Evolutionary conservation across 139 green algal genomes (phyloP).

Genomic region (Bryopsis sp.): DNA sequence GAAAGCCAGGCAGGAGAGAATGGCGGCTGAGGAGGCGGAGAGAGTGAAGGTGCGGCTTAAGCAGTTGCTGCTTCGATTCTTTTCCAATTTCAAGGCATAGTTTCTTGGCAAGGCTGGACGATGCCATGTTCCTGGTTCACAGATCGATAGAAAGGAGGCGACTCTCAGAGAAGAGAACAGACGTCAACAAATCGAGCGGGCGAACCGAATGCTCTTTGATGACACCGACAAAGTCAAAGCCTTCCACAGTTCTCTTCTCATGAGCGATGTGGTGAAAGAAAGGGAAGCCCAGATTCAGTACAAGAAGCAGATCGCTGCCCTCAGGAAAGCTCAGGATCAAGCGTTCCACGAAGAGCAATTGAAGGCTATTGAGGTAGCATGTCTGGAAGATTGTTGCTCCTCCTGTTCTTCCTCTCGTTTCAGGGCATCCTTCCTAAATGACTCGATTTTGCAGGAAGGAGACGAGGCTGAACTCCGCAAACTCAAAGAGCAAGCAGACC

Average conservation of each 20-base stretch:
- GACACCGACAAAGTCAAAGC: constrained; percentile 49
- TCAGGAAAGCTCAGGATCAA: constrained; percentile 41
- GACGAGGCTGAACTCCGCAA: constrained; percentile 48
- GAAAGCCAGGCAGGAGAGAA: constrained; percentile 29
- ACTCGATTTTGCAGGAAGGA: no score
- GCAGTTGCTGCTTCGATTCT: background rate
- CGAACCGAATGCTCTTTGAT: constrained; percentile 71
- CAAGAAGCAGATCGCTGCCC: constrained; percentile 46
- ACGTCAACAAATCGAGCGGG: constrained; percentile 47
- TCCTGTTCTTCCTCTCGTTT: background rate
- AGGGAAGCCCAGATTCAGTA: constrained; percentile 46
- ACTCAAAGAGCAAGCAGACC: constrained; percentile 32
- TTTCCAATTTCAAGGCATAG: background rate
- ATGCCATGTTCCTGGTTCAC: background rate
- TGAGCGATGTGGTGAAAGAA: constrained; percentile 56
- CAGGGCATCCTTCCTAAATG: no score
- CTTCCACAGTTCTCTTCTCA: constrained; percentile 47
- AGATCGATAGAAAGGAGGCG: constrained; percentile 45
- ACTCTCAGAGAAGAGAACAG: constrained; percentile 40
- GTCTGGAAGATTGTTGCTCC: background rate
- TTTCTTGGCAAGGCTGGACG: background rate
- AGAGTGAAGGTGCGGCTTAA: constrained; percentile 38
- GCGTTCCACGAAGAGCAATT: constrained; percentile 53
- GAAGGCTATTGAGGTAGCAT: constrained; percentile 36
- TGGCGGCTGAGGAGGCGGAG: constrained; percentile 48